Conservation (phyloP, 176 grass and related monocot genomes). For the Echinochloa phyllopogon region DNA sequence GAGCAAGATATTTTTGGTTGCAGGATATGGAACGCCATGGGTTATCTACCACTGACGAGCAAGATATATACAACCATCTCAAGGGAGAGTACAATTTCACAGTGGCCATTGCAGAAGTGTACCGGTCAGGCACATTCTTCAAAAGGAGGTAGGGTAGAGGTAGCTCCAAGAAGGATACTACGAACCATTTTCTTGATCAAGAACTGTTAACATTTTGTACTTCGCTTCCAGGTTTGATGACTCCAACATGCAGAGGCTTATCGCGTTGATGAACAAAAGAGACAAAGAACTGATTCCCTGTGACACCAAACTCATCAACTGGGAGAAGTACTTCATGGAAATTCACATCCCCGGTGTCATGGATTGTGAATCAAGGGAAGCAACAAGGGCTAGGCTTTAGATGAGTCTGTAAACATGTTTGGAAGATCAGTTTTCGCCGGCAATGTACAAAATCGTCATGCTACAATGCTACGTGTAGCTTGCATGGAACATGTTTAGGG, state of each 20-base stretch:
- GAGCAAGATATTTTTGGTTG: not conserved
- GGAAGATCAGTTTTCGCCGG: not conserved
- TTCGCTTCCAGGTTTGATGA: constrained; percentile 43
- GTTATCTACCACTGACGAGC: not conserved
- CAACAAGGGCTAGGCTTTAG: constrained; percentile 25
- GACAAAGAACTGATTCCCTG: constrained; percentile 30
- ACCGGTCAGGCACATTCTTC: not conserved
- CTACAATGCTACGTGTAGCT: not conserved
- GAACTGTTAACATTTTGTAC: not conserved
- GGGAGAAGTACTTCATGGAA: constrained; percentile 39
- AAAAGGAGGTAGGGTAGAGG: not conserved
- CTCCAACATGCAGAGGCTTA: constrained; percentile 43
- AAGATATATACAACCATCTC: constrained; percentile 14
- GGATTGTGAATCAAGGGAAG: constrained; percentile 26
- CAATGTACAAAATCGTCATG: not conserved
- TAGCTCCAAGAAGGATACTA: not conserved
- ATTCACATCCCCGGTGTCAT: constrained; percentile 36
- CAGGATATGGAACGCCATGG: not conserved
- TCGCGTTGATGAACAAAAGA: not conserved
- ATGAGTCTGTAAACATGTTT: not conserved
- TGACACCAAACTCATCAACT: constrained; percentile 32
- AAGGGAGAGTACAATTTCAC: constrained; percentile 20
- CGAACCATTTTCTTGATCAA: not conserved
- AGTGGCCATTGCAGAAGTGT: constrained; percentile 6
- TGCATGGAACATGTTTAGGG: not conserved